phyloP scores from a whole-genome alignment of 2,329 filamentous ascomycete genomes.

The Rhinocladiella mackenziei region DNA sequence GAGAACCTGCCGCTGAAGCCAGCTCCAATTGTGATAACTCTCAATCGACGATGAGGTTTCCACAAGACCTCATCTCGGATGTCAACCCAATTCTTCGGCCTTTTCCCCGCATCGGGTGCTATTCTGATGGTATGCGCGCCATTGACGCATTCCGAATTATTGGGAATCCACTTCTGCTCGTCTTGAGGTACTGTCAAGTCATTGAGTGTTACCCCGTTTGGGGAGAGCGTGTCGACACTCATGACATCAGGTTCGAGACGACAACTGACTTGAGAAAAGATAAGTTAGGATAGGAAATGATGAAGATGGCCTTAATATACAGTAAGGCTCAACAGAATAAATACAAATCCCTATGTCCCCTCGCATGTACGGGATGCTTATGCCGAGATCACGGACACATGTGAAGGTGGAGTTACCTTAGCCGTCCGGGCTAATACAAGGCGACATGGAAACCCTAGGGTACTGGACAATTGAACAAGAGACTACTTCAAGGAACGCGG shows the following conservation, averaged over 20 bases:
- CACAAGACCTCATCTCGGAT: conserved; percentile 10
- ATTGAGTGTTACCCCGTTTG: neutral
- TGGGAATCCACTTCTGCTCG: neutral
- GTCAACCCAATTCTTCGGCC: conserved; percentile 8
- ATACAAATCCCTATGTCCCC: neutral
- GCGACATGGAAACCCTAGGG: neutral
- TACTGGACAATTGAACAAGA: no score
- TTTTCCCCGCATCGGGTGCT: neutral
- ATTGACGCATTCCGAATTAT: neutral
- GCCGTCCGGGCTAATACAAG: no score
- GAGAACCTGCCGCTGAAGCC: conserved; percentile 18
- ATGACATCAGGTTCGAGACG: neutral
- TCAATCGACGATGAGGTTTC: conserved; percentile 8
- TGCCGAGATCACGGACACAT: neutral
- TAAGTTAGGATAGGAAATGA: neutral
- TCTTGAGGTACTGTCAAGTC: neutral
- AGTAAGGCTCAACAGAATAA: neutral
- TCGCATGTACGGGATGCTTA: neutral
- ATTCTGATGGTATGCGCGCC: neutral
- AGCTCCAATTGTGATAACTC: conserved; percentile 27
- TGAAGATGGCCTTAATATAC: neutral
- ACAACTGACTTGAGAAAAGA: neutral
- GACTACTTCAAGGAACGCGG: no score
- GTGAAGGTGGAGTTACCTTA: neutral
- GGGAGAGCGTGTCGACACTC: neutral